Evolutionary conservation across 441 rosid species (phyloP).

Genomic region (Hypseocharis bilobata): DNA sequence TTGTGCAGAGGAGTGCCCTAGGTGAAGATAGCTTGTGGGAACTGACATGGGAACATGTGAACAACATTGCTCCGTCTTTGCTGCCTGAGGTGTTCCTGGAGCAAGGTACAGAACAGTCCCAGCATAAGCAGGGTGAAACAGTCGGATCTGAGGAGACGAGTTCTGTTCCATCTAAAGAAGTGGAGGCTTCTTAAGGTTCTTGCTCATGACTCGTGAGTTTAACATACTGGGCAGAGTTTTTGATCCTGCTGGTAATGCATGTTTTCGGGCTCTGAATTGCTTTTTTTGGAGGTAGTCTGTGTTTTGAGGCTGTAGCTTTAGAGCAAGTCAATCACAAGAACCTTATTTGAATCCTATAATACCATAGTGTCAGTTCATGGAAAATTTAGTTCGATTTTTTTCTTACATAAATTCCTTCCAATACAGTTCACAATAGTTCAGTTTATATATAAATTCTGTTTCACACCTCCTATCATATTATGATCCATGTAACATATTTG

Average conservation of each 20-base stretch:
- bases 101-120: conserved; percentile 38
- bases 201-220: not conserved
- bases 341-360: not conserved
- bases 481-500: too few species aligned
- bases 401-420: not conserved
- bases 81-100: conserved; percentile 70
- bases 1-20: conserved; percentile 55
- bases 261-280: not conserved
- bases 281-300: not conserved
- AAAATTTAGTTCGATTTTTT: not conserved
- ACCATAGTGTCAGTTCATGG: not conserved
- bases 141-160: conserved; percentile 26
- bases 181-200: conserved; percentile 34
- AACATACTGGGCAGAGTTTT: not conserved
- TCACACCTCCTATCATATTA: too few species aligned
- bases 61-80: conserved; percentile 57
- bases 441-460: too few species aligned
- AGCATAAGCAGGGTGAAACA: conserved; percentile 29
- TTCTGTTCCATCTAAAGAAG: conserved; percentile 28
- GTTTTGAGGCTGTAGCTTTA: not conserved
- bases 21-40: conserved; percentile 92
- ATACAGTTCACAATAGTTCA: too few species aligned
- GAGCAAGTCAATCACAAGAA: not conserved
- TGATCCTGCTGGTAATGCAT: too few species aligned
- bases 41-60: conserved; percentile 71